Evolutionary conservation across 2,329 filamentous ascomycete genomes (phyloP), one percentile per base, ranked within the genome.

Genomic region (Penicillium oxalicum): DNA sequence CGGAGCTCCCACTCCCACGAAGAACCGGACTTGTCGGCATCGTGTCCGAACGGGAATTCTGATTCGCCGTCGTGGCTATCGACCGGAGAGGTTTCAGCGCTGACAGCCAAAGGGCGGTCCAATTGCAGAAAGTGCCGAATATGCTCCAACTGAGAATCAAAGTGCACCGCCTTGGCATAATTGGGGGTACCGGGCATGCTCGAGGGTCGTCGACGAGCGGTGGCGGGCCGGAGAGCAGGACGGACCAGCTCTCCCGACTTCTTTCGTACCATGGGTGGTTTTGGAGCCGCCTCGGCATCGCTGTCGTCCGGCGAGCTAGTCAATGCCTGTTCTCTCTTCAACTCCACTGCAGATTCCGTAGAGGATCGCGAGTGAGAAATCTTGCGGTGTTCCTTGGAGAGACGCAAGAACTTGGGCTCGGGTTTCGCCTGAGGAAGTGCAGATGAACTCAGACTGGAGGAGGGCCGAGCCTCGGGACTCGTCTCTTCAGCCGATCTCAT

Each of bases 161-260:
- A 98, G 70, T 98, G 93, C n/a, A 98, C 93, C 9, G 88, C 90
- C 70, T 98, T 98, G 58, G 86, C 87, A 66, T 91, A 97, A 7
- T 91, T 93, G 0, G 93, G 93, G 0, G 93, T 98, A 47, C 93
- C 93, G 7, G 93, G 93, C 88, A 97, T 95, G 73, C 91, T 97
- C 3, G 88, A 95, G 0, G 91, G 91, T 49, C 93, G 82, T 56
- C 88, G 80, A 56, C 81, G 80, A n/a, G 73, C 67, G 11, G 87
- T 87, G 9, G 88, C 77, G 35, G 86, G 83, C 44, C 93, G 84
- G 44, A 98, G 79, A 18, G 93, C 93, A 9, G 93, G 93, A 60
- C 93, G 85, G 49, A 98, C 93, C 33, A 98, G 79, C 72, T 98
- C 93, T 32, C 93, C 93, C 35, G 93, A 97, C 78, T 98, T 98